Evolutionary conservation across 2,329 filamentous ascomycete genomes (phyloP), one percentile per base, ranked within the genome.

Genomic region (Eutypa lata): DNA sequence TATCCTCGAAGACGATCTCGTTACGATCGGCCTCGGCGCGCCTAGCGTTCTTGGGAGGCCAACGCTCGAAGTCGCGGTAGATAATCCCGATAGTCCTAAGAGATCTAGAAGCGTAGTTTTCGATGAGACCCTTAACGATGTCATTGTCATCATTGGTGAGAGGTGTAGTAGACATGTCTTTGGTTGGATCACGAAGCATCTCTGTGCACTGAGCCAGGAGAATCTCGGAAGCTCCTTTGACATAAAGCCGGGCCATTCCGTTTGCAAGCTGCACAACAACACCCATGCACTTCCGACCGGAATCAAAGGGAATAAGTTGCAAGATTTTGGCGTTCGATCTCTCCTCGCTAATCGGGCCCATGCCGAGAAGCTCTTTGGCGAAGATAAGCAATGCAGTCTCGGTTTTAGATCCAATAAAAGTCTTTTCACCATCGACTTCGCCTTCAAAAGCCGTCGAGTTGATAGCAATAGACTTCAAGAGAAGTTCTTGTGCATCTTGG

Each of bases 31-130:
- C 76, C 42, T 81, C 79, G n/a, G 69, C 68, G 4, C 74, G 76
- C 47, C 75, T 82, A 16, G 79, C 81, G 47, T 80, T 79, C 55
- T 76, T 81, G 4, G 91, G 91, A 31, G 92, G 91, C 91, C 91
- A 96, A 50, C 82, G 81, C 22, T 89, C 82, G 60, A 94, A 96
- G 62, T 96, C 91, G 52, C 86, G 87, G 71, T 91, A 95, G 50
- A 91, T 78, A 57, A 96, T 81, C 43, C 87, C 90, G 61, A 96
- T 95, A 1, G 91, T 95, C 57, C 91, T 84, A 31, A 96, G 78
- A 7, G 91, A 95, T 18, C 87, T 81, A 24, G 82, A 84, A 10
- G 91, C 91, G 66, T 96, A 96, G 46, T 79, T 81, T 57, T 86
- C 83, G 61, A 96, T 95, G 47, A 91, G 76, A 21, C 78, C 73